Percentiles rank a stretch among this genome's conserved stretches.
phyloP scores from a whole-genome alignment of 1,284 basidiomycete genomes.

The Afroboletus lepidellus region DNA sequence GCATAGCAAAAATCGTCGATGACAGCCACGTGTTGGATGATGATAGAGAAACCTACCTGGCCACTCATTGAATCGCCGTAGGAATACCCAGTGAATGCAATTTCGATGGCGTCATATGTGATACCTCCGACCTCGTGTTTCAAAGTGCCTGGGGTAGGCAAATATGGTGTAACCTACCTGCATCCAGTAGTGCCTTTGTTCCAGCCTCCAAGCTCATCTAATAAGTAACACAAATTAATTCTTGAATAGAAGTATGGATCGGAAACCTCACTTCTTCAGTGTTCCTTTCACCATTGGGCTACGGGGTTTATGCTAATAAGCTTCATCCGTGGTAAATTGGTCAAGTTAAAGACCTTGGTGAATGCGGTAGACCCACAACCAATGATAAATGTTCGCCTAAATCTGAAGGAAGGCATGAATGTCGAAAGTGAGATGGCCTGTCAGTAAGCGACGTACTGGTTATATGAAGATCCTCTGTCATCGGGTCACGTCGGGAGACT shows the following conservation, averaged over 20 bases:
- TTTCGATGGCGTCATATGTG: conserved; percentile 76
- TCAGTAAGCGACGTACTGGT: no score
- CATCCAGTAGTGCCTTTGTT: conserved; percentile 24
- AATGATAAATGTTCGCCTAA: conserved; percentile 23
- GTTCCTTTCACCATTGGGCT: conserved; percentile 26
- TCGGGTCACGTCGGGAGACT: no score
- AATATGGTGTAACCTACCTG: conserved; percentile 8
- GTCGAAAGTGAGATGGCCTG: no score
- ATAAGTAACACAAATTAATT: neutral
- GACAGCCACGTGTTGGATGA: conserved; percentile 38
- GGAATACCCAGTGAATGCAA: conserved; percentile 78
- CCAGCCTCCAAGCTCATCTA: conserved; percentile 20
- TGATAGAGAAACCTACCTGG: conserved; percentile 43
- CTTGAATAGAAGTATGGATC: neutral
- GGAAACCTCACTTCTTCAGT: conserved; percentile 22
- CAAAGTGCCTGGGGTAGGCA: neutral
- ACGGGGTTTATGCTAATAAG: neutral
- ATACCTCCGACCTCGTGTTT: conserved; percentile 47
- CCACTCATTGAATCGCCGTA: conserved; percentile 82
- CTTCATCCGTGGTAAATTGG: neutral
- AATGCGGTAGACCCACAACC: conserved; percentile 30
- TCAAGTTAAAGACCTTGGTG: conserved; percentile 15
- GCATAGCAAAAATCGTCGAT: neutral
- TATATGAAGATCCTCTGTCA: no score
- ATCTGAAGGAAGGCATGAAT: conserved; percentile 1